phyloP scores from a whole-genome alignment of 1,284 basidiomycete species.

The Porodaedalea pini region DNA sequence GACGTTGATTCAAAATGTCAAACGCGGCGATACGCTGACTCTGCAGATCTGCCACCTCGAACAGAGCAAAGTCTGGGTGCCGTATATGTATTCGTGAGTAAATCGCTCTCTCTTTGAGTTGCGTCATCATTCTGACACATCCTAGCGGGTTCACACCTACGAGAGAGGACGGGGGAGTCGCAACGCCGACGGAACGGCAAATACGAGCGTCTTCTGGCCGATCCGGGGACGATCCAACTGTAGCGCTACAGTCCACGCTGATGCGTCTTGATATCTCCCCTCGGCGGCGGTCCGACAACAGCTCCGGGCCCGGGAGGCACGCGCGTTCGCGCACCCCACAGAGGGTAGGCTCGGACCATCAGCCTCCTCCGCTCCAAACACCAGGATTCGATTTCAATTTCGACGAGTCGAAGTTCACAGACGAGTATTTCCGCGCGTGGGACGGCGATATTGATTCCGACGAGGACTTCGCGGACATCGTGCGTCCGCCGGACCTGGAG shows the following conservation, averaged over 20 bases:
- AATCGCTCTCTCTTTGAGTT: not conserved
- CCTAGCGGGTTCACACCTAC: conserved; percentile 20
- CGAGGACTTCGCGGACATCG: conserved; percentile 18
- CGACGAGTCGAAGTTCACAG: conserved; percentile 20
- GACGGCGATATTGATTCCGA: conserved; percentile 22
- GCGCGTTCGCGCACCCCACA: conserved; percentile 18
- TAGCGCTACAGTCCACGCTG: conserved; percentile 10
- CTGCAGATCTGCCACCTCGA: conserved; percentile 22
- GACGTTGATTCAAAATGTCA: conserved; percentile 13
- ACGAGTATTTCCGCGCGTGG: conserved; percentile 20
- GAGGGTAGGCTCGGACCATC: conserved; percentile 1
- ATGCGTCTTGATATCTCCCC: conserved; percentile 15
- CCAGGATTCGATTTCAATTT: conserved; percentile 19
- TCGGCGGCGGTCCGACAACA: conserved; percentile 4
- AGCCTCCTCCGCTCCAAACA: not conserved
- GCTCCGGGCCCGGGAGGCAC: not conserved
- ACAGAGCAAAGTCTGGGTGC: conserved; percentile 19
- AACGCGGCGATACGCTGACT: conserved; percentile 19
- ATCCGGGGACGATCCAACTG: not conserved
- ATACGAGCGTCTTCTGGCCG: conserved; percentile 1
- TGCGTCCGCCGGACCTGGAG: conserved; percentile 12
- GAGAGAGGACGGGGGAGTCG: conserved; percentile 17
- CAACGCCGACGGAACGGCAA: conserved; percentile 19
- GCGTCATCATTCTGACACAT: not conserved
- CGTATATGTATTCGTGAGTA: conserved; percentile 22